Percentiles rank a stretch among this genome's conserved stretches.
These are phyloP conservation scores for Sordariomycetes sp. DNA, from an alignment of 2,329 filamentous ascomycete genomes.

Conservation along the genomic window DNA sequence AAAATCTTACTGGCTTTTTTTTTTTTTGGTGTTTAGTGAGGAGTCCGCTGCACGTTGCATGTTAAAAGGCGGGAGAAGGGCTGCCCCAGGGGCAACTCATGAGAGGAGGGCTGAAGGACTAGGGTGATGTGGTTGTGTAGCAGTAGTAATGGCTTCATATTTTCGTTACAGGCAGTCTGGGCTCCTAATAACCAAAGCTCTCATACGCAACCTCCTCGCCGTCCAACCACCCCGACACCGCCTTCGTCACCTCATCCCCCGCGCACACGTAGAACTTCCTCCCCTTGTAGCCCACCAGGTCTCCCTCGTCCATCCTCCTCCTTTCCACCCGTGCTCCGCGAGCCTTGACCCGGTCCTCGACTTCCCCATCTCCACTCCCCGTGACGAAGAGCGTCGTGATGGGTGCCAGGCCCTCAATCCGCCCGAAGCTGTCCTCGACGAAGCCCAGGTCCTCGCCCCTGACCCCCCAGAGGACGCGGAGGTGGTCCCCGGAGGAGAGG, in stretches of 20 bases:
- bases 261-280: slow-evolving; percentile 44
- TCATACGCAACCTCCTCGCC: slow-evolving; percentile 46
- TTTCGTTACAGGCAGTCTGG: background rate
- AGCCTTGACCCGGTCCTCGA: slow-evolving; percentile 19
- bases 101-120: too few relatives aligned
- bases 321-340: slow-evolving; percentile 21
- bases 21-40: background rate
- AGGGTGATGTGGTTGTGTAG: too few relatives aligned
- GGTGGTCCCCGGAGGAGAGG: slow-evolving; percentile 22
- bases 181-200: slow-evolving; percentile 42
- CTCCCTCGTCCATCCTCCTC: slow-evolving; percentile 26
- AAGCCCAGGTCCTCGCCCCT: slow-evolving; percentile 50
- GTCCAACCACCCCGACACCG: slow-evolving; percentile 38
- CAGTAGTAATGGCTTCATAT: background rate
- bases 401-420: slow-evolving; percentile 36
- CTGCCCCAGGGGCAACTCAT: too few relatives aligned
- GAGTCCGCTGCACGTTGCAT: too few relatives aligned
- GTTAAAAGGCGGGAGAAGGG: too few relatives aligned
- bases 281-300: slow-evolving; percentile 27
- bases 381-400: slow-evolving; percentile 57
- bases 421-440: slow-evolving; percentile 46
- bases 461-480: slow-evolving; percentile 61
- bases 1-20: background rate
- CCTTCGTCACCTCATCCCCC: slow-evolving; percentile 26
- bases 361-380: slow-evolving; percentile 23